Evolutionary conservation across 2,329 filamentous ascomycete genomes (phyloP), one percentile per base, ranked within the genome.

Genomic region (Alternaria brassicicola): DNA sequence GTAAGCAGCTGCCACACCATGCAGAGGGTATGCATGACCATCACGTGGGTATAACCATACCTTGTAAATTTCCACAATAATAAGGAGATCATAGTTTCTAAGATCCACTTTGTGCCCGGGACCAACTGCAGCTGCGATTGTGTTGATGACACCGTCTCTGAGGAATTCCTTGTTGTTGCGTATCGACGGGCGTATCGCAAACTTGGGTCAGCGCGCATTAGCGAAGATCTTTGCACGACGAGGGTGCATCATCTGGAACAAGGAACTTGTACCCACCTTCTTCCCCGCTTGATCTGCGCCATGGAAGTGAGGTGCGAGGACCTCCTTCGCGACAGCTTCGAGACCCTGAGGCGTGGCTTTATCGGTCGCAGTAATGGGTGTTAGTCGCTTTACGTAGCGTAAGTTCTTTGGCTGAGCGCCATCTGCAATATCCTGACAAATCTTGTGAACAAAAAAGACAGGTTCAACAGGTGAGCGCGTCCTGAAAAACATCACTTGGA

Each of bases 1-100:
- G 56, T 73, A 39, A 76, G 69, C 59, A 57, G 39, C 53, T 59
- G 55, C 59, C 42, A 45, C 45, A 45, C 57, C 19, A 19, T 47
- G 43, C 43, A 38, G 28, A 47, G 41, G 33, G 30, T 30, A 36
- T 36, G 52, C 38, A 30, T 52, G 48, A 64, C 52, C 39, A 55
- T n/a, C 53, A 65, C 45, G 61, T 60, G 56, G 48, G 64, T 57
- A 61, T 73, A 82, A 68, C 83, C 82, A 66, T 83, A 91, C 91
- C 85, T 92, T 88, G 76, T 90, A 94, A 55, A 95, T 84, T 69
- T 95, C 91, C 55, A 95, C 86, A 61, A 94, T 78, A 66, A 95
- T 89, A 30, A 93, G 86, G 72, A 91, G 86, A 78, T 94, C 90
- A 31, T 91, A 90, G n/a, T 83, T 84, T 46, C 83, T 85, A n/a